Evolutionary conservation across 129 eudicot genomes (phyloP), one percentile per base, ranked within the genome.

Genomic region (Pseudognaphalium luteoalbum): DNA sequence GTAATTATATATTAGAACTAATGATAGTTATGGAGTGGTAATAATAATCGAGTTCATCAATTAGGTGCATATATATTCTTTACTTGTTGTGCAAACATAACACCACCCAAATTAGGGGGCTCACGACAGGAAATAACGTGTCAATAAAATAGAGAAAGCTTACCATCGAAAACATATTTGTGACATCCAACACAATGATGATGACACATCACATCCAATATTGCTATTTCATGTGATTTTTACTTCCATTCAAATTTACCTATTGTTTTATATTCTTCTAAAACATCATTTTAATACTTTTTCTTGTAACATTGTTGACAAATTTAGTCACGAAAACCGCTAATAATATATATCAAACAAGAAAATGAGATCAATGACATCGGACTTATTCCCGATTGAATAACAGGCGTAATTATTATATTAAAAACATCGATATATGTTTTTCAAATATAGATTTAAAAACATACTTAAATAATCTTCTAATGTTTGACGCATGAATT

Each of bases 141-240:
- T 79, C 90, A 77, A 68, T 50, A 57, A 70, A 63, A 51, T 63
- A 78, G 85, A 86, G 85, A 44, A 83, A 80, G 76, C 90, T 83
- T 86, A 80, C 73, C 51, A 60, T 70, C 30, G 76, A 76, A 83
- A 76, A 10, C 66, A 66, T 86, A 70, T 60, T 16, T 76, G 83
- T 68, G 78, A 68, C 65, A 60, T 61, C 65, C 47, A 70, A 67
- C 78, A 78, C 73, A 78, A 84, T 80, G 66, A 80, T 84, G 64
- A 76, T 68, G 82, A 76, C 87, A 61, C 77, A 70, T 71, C 72
- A 56, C 65, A 71, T 76, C 72, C 62, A 21, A 25, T 64, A 20
- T 66, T 66, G 34, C 30, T 33, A 83, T 79, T 76, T 54, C 68
- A 64, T 75, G 70, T 78, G 76, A 59, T 10, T 70, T 76, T 78